A percentile compares a stretch with the other conserved stretches of the same genome.
phyloP scores from a whole-genome alignment of 106 monocot genomes.

The Apostasia shenzhenica region DNA sequence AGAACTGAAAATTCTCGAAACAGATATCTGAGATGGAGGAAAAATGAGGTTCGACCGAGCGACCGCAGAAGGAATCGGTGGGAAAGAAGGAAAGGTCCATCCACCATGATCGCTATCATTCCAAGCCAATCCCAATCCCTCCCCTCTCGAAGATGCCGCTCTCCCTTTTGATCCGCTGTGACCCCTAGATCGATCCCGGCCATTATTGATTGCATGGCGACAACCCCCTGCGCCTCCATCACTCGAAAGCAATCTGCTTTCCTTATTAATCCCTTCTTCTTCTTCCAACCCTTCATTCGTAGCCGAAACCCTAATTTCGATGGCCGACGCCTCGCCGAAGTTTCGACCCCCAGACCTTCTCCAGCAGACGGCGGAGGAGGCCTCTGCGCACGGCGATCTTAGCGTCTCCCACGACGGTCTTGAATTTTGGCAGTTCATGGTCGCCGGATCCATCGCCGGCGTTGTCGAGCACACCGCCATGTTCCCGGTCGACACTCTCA shows the following conservation, averaged over 20 bases:
- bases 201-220: slow-evolving; percentile 16
- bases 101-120: slow-evolving; percentile 9
- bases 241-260: slow-evolving; percentile 15
- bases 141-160: neutral
- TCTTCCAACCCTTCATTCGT: slow-evolving; percentile 3
- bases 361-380: slow-evolving; percentile 15
- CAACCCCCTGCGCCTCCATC: slow-evolving; percentile 2
- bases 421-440: slow-evolving; percentile 82
- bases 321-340: slow-evolving; percentile 39
- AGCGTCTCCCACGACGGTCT: slow-evolving; percentile 62
- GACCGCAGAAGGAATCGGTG: slow-evolving; percentile 3
- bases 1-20: slow-evolving; percentile 2
- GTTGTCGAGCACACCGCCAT: slow-evolving; percentile 89
- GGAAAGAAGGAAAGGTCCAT: slow-evolving; percentile 3
- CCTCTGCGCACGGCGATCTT: slow-evolving; percentile 4
- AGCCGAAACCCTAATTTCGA: slow-evolving; percentile 7
- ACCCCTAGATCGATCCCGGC: neutral
- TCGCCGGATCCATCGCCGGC: slow-evolving; percentile 86
- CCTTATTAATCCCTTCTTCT: slow-evolving; percentile 11
- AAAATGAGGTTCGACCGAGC: neutral
- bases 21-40: neutral
- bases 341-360: slow-evolving; percentile 56
- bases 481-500: slow-evolving; percentile 97
- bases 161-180: slow-evolving; percentile 3
- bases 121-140: slow-evolving; percentile 1